Percentiles rank a stretch among this genome's conserved stretches.
Evolutionary conservation across 768 basidiomycete genomes (phyloP).

Genomic region (Podaxis carcinomalis): DNA sequence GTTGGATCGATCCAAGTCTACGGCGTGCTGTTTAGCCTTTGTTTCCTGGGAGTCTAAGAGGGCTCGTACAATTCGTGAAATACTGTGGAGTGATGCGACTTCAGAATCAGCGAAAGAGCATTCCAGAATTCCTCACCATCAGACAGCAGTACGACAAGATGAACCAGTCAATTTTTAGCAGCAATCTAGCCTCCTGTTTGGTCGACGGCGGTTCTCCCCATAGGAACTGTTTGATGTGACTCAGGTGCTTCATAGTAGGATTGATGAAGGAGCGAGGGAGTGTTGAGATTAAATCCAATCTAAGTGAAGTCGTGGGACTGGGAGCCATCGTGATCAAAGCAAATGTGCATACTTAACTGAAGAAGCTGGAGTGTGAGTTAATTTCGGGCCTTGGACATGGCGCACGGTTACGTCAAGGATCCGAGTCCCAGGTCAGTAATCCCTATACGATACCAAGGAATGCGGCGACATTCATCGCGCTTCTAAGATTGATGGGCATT

Average conservation of each 20-base stretch:
- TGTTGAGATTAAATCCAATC: neutral
- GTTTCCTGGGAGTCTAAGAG: neutral
- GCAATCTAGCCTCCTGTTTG: slow-evolving; percentile 42
- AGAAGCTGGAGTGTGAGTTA: neutral
- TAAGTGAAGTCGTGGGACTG: neutral
- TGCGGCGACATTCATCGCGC: neutral
- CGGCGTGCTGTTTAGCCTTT: neutral
- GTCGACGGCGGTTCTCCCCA: slow-evolving; percentile 35
- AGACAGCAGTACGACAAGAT: slow-evolving; percentile 70
- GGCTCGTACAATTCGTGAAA: slow-evolving; percentile 54
- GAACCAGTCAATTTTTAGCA: slow-evolving; percentile 63
- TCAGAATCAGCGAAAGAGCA: slow-evolving; percentile 4
- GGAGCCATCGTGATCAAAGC: neutral
- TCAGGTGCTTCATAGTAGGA: slow-evolving; percentile 16
- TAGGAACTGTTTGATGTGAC: slow-evolving; percentile 12
- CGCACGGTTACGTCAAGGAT: too few species aligned
- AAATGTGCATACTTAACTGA: neutral
- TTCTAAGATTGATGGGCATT: neutral
- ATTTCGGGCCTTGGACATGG: too few species aligned
- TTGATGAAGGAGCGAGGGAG: neutral
- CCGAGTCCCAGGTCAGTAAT: neutral
- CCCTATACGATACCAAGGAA: neutral
- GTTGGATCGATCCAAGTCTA: slow-evolving; percentile 67
- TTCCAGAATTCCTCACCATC: slow-evolving; percentile 37
- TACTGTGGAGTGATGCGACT: slow-evolving; percentile 34